phyloP scores from a whole-genome alignment of 1,284 basidiomycete genomes.

The Athelia sp. region DNA sequence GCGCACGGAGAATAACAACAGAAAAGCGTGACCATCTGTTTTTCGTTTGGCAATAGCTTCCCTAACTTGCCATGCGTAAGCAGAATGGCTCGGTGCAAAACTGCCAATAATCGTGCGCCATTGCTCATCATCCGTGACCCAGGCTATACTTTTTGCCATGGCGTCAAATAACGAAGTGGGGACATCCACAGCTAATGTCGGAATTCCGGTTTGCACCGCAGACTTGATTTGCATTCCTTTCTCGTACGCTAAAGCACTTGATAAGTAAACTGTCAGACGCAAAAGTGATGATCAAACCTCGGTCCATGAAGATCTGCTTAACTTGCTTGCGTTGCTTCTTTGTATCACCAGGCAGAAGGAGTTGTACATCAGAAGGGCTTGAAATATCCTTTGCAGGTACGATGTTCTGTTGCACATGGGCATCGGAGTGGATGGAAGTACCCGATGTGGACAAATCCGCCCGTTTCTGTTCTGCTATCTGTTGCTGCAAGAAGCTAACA shows the following conservation, averaged over 20 bases:
- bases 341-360: constrained; percentile 59
- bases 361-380: constrained; percentile 46
- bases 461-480: constrained; percentile 73
- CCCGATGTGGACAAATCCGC: constrained; percentile 63
- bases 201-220: constrained; percentile 53
- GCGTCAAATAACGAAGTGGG: constrained; percentile 53
- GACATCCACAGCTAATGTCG: constrained; percentile 70
- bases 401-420: constrained; percentile 10
- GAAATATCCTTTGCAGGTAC: constrained; percentile 37
- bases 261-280: constrained; percentile 1
- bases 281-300: constrained; percentile 36
- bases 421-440: constrained; percentile 37
- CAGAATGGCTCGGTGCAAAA: constrained; percentile 51
- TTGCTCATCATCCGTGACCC: constrained; percentile 70
- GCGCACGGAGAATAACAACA: constrained; percentile 63
- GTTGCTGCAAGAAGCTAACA: constrained; percentile 65
- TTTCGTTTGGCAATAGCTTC: constrained; percentile 60
- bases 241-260: constrained; percentile 49
- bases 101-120: constrained; percentile 56
- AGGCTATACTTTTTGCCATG: constrained; percentile 49
- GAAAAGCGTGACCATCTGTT: constrained; percentile 54
- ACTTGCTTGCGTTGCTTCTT: constrained; percentile 72
- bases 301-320: constrained; percentile 64
- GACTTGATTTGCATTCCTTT: constrained; percentile 49
- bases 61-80: constrained; percentile 60